Percentiles rank a stretch among this genome's conserved stretches.
Conservation (phyloP, 768 basidiomycete genomes). For the Auricularia auricula-judae region DNA sequence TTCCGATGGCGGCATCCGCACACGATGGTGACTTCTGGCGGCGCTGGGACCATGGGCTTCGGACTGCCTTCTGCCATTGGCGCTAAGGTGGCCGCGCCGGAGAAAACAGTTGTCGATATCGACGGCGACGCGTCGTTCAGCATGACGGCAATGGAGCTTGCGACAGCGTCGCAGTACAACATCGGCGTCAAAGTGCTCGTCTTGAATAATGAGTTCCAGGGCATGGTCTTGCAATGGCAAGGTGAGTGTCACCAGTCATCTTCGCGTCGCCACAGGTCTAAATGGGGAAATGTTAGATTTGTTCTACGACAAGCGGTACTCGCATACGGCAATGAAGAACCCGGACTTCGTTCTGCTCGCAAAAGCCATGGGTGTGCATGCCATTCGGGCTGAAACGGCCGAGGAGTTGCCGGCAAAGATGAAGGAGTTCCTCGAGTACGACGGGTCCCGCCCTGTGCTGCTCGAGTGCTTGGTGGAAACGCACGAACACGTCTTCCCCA, state of each 20-base stretch:
- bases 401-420: constrained; percentile 87
- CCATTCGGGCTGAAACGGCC: constrained; percentile 57
- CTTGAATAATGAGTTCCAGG: constrained; percentile 95
- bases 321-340: constrained; percentile 91
- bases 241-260: constrained; percentile 32
- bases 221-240: constrained; percentile 99
- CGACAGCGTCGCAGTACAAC: constrained; percentile 79
- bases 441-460: constrained; percentile 73
- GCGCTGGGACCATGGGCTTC: constrained; percentile 99
- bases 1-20: constrained; percentile 85
- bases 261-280: background rate
- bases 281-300: constrained; percentile 41
- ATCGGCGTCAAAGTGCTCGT: constrained; percentile 94
- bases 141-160: constrained; percentile 99
- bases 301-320: constrained; percentile 95
- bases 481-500: constrained; percentile 84
- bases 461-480: constrained; percentile 83
- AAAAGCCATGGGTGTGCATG: constrained; percentile 85
- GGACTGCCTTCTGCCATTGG: constrained; percentile 92
- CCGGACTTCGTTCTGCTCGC: constrained; percentile 91
- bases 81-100: constrained; percentile 89
- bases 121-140: constrained; percentile 98
- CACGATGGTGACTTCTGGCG: constrained; percentile 87
- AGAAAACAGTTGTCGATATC: constrained; percentile 90
- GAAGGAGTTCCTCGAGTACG: constrained; percentile 98